A percentile compares a stretch with the other conserved stretches of the same genome.
phyloP scores from a whole-genome alignment of 495 filamentous ascomycete species.

The Xylaria venustula region DNA sequence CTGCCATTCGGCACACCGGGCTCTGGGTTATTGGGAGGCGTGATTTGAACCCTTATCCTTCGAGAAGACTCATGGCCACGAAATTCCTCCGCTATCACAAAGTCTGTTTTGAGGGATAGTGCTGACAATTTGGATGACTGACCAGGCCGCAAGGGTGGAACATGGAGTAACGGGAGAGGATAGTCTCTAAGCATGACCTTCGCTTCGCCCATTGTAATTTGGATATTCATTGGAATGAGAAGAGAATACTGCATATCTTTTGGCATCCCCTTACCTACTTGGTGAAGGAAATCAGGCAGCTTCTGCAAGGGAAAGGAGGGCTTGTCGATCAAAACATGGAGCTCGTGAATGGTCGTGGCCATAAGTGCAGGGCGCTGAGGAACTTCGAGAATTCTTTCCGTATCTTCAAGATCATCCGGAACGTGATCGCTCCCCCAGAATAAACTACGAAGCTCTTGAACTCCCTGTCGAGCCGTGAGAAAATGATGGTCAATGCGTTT shows the following conservation, averaged over 20 bases:
- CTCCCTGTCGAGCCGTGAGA: slow-evolving; percentile 63
- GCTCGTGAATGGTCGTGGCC: slow-evolving; percentile 76
- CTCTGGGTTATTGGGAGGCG: slow-evolving; percentile 59
- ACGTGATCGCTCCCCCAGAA: slow-evolving; percentile 85
- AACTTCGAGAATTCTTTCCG: slow-evolving; percentile 81
- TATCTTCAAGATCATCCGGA: slow-evolving; percentile 75
- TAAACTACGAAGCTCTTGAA: slow-evolving; percentile 73
- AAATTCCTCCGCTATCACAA: slow-evolving; percentile 95
- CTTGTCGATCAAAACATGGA: slow-evolving; percentile 85
- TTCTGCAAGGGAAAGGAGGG: slow-evolving; percentile 83
- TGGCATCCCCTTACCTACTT: slow-evolving; percentile 94
- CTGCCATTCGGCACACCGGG: slow-evolving; percentile 51
- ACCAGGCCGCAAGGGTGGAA: slow-evolving; percentile 75
- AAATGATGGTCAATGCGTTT: slow-evolving; percentile 79
- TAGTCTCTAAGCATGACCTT: slow-evolving; percentile 86
- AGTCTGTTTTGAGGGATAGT: slow-evolving; percentile 82
- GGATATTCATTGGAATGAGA: slow-evolving; percentile 84
- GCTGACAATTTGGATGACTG: slow-evolving; percentile 81
- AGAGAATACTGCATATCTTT: slow-evolving; percentile 84
- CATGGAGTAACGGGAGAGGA: slow-evolving; percentile 85
- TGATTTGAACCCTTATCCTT: slow-evolving; percentile 78
- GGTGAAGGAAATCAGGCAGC: slow-evolving; percentile 77
- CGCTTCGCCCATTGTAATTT: slow-evolving; percentile 89
- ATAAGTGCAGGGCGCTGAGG: slow-evolving; percentile 84
- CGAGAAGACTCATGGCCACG: slow-evolving; percentile 73